phyloP scores from a whole-genome alignment of 306 rosid species.

The Abrus pulchellus region DNA sequence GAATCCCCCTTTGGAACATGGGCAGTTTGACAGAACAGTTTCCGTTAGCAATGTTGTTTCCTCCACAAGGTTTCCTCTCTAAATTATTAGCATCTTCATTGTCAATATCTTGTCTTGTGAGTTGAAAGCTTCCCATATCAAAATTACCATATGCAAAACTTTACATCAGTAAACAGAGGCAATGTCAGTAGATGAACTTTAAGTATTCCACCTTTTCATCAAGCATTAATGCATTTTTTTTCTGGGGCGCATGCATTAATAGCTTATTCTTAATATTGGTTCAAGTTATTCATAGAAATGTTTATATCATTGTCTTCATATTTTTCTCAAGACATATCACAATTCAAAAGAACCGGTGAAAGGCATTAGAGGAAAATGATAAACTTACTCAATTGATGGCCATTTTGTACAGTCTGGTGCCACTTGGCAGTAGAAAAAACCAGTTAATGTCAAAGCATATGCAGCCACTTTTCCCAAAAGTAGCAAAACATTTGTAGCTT shows the following conservation, averaged over 20 bases:
- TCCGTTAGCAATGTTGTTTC: constrained; percentile 54
- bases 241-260: background rate
- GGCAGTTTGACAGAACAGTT: constrained; percentile 45
- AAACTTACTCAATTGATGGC: constrained; percentile 66
- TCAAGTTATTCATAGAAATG: background rate
- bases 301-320: background rate
- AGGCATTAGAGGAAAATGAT: constrained; percentile 9
- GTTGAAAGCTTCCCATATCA: constrained; percentile 37
- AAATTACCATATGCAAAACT: constrained; percentile 37
- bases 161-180: constrained; percentile 25
- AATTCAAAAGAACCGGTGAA: background rate
- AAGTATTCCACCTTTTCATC: constrained; percentile 21
- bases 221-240: background rate
- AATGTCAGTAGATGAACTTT: constrained; percentile 14
- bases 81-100: constrained; percentile 53
- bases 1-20: constrained; percentile 75
- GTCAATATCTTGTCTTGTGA: constrained; percentile 31
- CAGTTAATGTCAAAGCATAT: constrained; percentile 68
- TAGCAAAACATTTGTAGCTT: constrained; percentile 69
- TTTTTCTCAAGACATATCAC: constrained; percentile 10
- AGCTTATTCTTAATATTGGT: background rate
- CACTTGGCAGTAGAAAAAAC: constrained; percentile 70
- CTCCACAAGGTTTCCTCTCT: constrained; percentile 43
- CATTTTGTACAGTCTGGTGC: constrained; percentile 51
- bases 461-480: constrained; percentile 74